These are phyloP conservation scores for Anthoceros angustus DNA, from an alignment of 225 moss, liverwort and hornwort species.

Conservation along the genomic window DNA sequence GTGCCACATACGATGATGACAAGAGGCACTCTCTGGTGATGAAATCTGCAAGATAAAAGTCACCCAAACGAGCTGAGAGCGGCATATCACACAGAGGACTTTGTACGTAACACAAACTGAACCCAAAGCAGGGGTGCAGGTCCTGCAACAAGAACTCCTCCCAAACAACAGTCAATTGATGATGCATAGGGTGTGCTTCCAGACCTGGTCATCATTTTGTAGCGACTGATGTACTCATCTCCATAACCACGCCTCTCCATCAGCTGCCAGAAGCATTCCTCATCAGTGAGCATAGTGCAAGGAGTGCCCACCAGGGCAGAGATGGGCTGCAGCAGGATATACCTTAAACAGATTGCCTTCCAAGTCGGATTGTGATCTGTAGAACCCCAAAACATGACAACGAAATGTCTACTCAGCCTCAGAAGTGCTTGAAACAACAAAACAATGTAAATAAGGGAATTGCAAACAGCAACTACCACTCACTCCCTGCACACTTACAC, in stretches of 20 bases:
- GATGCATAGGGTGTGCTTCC: neutral
- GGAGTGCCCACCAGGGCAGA: neutral
- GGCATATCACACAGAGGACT: neutral
- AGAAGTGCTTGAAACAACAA: too few relatives aligned
- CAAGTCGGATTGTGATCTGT: slow-evolving; percentile 87
- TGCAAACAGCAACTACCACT: too few relatives aligned
- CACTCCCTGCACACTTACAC: slow-evolving; percentile 30
- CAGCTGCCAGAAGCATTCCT: slow-evolving; percentile 28
- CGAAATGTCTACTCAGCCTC: too few relatives aligned
- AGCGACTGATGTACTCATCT: slow-evolving; percentile 64
- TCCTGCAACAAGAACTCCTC: neutral
- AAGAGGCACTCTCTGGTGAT: slow-evolving; percentile 84
- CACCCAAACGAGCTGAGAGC: neutral
- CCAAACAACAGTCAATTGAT: neutral
- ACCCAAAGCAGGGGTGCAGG: too few relatives aligned
- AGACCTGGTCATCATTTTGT: slow-evolving; percentile 95
- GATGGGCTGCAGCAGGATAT: slow-evolving; percentile 7
- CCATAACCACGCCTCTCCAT: slow-evolving; percentile 95
- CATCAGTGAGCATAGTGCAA: too few relatives aligned
- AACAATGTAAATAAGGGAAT: too few relatives aligned
- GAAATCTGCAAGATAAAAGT: slow-evolving; percentile 39
- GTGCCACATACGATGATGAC: slow-evolving; percentile 85
- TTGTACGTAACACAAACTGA: neutral
- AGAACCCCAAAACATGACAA: slow-evolving; percentile 7
- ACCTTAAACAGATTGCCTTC: slow-evolving; percentile 98